Conservation (phyloP, 2,329 filamentous ascomycete genomes). For the Neurospora crassa region DNA sequence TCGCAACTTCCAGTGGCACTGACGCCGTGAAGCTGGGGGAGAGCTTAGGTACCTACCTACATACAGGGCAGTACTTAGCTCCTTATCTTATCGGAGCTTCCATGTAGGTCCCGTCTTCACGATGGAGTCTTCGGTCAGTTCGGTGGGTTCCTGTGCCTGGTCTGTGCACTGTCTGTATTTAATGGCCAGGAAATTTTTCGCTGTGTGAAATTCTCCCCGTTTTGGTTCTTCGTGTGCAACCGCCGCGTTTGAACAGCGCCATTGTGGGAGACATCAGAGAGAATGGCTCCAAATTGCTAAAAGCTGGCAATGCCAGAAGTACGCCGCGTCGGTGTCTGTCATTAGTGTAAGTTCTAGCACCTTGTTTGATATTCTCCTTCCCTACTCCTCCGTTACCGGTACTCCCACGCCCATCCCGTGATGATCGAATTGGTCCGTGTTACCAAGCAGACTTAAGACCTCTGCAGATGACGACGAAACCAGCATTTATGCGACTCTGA, state of each 20-base stretch:
- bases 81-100: constrained; percentile 16
- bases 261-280: not conserved
- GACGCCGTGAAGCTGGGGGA: not conserved
- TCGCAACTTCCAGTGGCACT: constrained; percentile 16
- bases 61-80: not conserved
- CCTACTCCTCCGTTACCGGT: not conserved
- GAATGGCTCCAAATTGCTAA: not conserved
- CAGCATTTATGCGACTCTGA: constrained; percentile 61
- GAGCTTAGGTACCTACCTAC: not conserved
- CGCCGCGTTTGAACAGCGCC: not conserved
- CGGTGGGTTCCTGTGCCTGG: not conserved
- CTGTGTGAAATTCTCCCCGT: not conserved
- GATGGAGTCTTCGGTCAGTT: not conserved
- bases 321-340: not conserved
- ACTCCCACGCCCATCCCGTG: constrained; percentile 31
- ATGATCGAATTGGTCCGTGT: constrained; percentile 86
- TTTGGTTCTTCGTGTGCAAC: constrained; percentile 1
- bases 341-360: not conserved
- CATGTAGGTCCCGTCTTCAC: not conserved
- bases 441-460: constrained; percentile 79
- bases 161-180: constrained; percentile 11
- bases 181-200: not conserved
- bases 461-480: constrained; percentile 54
- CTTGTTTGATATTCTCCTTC: not conserved
- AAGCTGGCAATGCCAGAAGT: not conserved